Base-by-base conservation (phyloP, 257 asterid genomes). In the Ehretia macrophylla region DNA sequence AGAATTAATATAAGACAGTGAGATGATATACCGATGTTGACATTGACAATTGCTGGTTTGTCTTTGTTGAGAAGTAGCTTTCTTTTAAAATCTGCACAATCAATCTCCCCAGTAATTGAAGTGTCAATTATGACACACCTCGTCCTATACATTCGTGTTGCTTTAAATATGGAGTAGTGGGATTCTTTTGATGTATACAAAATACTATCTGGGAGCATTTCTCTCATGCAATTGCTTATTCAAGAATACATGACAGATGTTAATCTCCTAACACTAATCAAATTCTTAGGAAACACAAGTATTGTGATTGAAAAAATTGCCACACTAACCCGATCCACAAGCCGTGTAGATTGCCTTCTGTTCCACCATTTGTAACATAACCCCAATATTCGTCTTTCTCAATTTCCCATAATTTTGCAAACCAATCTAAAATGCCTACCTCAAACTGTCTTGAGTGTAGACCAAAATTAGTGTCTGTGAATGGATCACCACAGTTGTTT, bases 401-500 rank as follows among this genome's bases (percentile, higher is more conserved):
- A 17, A 70, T 63, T 45, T 70, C 59, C 71, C 71, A 70, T 5
- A 64, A 40, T 3, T 53, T 51, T 8, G 75, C 67, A 53, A 70
- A 59, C 67, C 71, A 70, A 45, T 64, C 65, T 45, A 70, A 23
- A 35, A 70, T 71, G 13, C 58, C 67, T 42, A 64, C 67, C 59
- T 64, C 71, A 50, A 64, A 70, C 40, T 64, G 62, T 35, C 67
- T 70, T 38, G 75, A 70, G 65, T 64, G 70, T 1, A 64, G 46
- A 63, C 62, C 63, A 11, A 32, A 58, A 0, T 58, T 59, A 37
- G 51, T 59, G 21, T 65, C 66, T 6, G 54, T 65, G 59, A 70
- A 70, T 0, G 75, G 75, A 45, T 70, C 75, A 13, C 75, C 75
- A 53, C 55, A 53, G 57, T 70, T 70, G 65, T 70, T 70, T 27